Conservation (phyloP, 345 rosid species). For the Cardiospermum halicacabum region DNA sequence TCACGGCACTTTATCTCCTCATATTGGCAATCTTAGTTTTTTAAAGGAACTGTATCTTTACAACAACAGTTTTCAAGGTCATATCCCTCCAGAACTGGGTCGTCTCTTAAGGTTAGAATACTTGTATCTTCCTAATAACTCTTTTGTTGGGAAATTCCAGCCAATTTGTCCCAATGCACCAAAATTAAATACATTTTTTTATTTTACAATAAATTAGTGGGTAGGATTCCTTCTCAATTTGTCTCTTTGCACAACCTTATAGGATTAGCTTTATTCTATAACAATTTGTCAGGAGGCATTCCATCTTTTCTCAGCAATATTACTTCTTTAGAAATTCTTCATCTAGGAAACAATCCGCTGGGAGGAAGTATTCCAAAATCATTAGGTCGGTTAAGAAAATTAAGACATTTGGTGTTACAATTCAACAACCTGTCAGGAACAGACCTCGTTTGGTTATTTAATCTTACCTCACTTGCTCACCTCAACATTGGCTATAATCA, state of each 20-base stretch:
- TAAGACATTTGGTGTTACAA: not conserved
- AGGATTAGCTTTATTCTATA: not conserved
- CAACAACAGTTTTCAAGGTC: not conserved
- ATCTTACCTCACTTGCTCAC: slow-evolving; percentile 8
- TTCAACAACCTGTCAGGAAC: slow-evolving; percentile 14
- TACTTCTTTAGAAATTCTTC: not conserved
- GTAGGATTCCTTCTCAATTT: not conserved
- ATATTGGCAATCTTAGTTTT: not conserved
- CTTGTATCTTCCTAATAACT: not conserved
- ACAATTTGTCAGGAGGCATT: not conserved
- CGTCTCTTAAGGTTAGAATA: not conserved
- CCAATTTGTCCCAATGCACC: not conserved
- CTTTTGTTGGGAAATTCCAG: not conserved
- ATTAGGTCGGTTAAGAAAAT: slow-evolving; percentile 3
- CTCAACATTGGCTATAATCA: slow-evolving; percentile 2
- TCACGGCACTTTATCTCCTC: not conserved
- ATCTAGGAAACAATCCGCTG: not conserved
- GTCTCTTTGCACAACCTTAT: not conserved
- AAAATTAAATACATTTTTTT: rapidly evolving
- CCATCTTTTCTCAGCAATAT: not conserved
- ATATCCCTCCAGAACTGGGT: not conserved
- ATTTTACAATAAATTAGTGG: not conserved
- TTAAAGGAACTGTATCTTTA: not conserved
- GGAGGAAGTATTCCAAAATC: slow-evolving; percentile 13
- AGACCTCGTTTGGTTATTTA: slow-evolving; percentile 15